Evolutionary conservation across 1,139 yeast species (phyloP).

Genomic region (Pichia sp.): DNA sequence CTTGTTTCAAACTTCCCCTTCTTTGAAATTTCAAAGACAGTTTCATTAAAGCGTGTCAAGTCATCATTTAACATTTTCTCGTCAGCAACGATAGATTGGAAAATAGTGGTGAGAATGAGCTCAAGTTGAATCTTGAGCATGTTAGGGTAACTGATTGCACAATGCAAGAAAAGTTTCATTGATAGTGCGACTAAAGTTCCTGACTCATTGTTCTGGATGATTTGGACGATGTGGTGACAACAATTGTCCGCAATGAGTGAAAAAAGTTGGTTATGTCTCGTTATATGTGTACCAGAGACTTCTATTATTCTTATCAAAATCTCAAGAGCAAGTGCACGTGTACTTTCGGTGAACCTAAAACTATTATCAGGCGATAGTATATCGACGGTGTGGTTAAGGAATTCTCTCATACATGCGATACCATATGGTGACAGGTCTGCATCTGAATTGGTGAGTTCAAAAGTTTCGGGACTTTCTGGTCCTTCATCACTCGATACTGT

Average conservation of each 20-base stretch:
- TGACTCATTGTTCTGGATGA: conserved; percentile 62
- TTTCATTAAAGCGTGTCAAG: conserved; percentile 19
- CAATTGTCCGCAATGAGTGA: conserved; percentile 69
- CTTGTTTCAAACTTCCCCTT: conserved; percentile 34
- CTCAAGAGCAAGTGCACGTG: conserved; percentile 75
- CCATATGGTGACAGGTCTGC: conserved; percentile 49
- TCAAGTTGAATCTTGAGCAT: conserved; percentile 62
- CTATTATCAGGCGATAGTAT: conserved; percentile 79
- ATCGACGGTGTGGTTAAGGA: conserved; percentile 70
- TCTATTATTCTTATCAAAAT: conserved; percentile 76
- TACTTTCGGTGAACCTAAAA: conserved; percentile 78
- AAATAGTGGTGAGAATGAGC: conserved; percentile 51
- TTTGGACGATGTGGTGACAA: conserved; percentile 74
- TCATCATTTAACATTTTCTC: conserved; percentile 20
- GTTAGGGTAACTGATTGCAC: conserved; percentile 51
- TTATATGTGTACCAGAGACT: conserved; percentile 64
- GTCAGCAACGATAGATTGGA: conserved; percentile 46
- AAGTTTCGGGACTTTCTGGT: conserved; percentile 2
- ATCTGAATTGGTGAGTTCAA: conserved; percentile 6
- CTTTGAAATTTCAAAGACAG: conserved; percentile 26
- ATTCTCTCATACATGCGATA: conserved; percentile 60
- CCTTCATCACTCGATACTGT: not conserved
- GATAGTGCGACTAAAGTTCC: conserved; percentile 68
- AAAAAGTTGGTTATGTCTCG: conserved; percentile 60
- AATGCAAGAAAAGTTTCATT: conserved; percentile 65